Evolutionary conservation across 2,329 filamentous ascomycete genomes (phyloP), one percentile per base, ranked within the genome.

Genomic region (Canariomyces notabilis): DNA sequence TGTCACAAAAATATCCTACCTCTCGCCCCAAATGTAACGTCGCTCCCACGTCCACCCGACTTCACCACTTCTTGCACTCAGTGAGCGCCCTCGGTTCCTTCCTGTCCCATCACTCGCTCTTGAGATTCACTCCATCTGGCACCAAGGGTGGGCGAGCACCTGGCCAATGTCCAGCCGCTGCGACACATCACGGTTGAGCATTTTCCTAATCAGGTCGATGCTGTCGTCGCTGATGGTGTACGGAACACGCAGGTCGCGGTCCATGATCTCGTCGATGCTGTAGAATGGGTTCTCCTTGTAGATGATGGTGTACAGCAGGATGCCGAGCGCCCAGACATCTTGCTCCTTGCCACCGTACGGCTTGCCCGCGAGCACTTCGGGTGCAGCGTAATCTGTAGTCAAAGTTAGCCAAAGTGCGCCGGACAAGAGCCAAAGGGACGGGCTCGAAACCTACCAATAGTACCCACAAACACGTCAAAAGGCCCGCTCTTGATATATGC

Each of bases 211-310:
- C 42, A 98, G 74, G 59, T 96, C 85, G 56, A 98, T 94, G 65
- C 89, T 95, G 56, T 90, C 85, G 54, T 96, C 89, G 65, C 88
- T 89, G 71, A 91, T 82, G 26, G 85, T 79, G 64, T 87, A 96
- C 0, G 93, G 93, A 21, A 98, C 84, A 38, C 93, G 81, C 49
- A 98, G 73, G 58, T 96, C 91, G 61, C 91, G 90, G 64, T 98
- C 93, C 80, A 97, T 94, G 61, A 98, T 98, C 73, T 98, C 93
- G 66, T 98, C 93, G 60, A 97, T 93, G 67, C 87, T 94, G 76
- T 97, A 97, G 67, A 96, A 98, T 1, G 93, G 91, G 62, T 98
- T 98, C 70, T 98, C 93, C 70, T 97, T 98, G 77, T 98, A 98
- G 61, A 97, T 86, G 61, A 98, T 96, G 21, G 93, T 98, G 72